Evolutionary conservation across 495 filamentous ascomycete species (phyloP), one percentile per base, ranked within the genome.

Genomic region (Saxophila tyrrhenica): DNA sequence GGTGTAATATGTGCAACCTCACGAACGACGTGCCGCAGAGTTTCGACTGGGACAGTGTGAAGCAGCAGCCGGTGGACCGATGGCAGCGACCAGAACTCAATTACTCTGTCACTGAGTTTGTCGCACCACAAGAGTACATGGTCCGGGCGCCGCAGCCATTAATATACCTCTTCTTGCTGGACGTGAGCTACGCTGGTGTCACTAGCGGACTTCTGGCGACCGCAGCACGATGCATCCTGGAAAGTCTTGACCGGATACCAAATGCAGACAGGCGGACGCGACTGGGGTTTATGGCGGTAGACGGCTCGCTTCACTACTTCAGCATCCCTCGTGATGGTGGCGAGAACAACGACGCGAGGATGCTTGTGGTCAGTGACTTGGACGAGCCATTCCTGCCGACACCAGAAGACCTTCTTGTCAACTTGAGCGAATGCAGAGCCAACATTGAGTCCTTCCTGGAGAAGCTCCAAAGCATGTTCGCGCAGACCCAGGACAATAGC

Each of bases 111-210:
- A 89, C 94, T 19, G 92, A 98, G 66, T 98, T 97, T 62, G 85
- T 98, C 55, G 92, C 92, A 7, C 92, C 92, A 13, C 94, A 97
- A 70, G 92, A 98, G 72, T 98, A 98, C 66, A 98, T 98, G 92
- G 94, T 98, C 25, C 85, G 92, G 20, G 90, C 92, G 51, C 92
- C 92, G 1, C 92, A 98, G 65, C 94, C 92, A 17, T 76, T 98
- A 11, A 91, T 96, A n/a, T 98, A 98, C 62, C 79, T 96, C 16
- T 98, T 98, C 78, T 74, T 97, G 55, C 87, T 98, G 64, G 92
- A 98, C 64, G 94, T 97, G 56, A 95, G 89, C 75, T 94, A 90
- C 60, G 80, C 87, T 9, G 81, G 92, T 22, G 88, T 98, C 32
- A 86, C 85, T 25, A 94, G 80, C 57, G 94, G 94, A 54, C 85